These are phyloP conservation scores for Acrodontium crateriforme DNA, from an alignment of 2,329 filamentous ascomycete genomes.

Conservation along the genomic window DNA sequence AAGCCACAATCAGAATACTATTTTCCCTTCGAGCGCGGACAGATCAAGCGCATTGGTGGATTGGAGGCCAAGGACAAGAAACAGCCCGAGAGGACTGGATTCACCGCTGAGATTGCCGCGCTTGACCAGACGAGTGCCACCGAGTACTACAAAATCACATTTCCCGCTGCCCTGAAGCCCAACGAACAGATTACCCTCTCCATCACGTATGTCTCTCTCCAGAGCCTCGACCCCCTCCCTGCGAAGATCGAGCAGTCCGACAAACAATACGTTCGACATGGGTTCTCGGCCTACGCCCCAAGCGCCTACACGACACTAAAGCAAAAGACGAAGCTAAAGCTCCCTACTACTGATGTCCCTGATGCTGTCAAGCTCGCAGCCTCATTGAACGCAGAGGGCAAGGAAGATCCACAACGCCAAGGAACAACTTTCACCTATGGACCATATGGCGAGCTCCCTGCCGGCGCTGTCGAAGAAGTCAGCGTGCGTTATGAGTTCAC, in stretches of 20 bases:
- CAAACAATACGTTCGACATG: slow-evolving; percentile 73
- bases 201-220: slow-evolving; percentile 72
- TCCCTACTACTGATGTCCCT: slow-evolving; percentile 61
- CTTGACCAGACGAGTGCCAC: slow-evolving; percentile 32
- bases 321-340: slow-evolving; percentile 96
- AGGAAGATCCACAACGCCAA: slow-evolving; percentile 63
- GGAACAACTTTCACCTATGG: slow-evolving; percentile 82
- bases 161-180: slow-evolving; percentile 62
- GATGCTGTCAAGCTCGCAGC: slow-evolving; percentile 57
- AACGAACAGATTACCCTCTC: slow-evolving; percentile 71
- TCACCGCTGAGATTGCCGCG: slow-evolving; percentile 53
- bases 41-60: slow-evolving; percentile 66
- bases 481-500: slow-evolving; percentile 89
- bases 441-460: slow-evolving; percentile 70
- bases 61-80: slow-evolving; percentile 92
- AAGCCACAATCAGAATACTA: slow-evolving; percentile 81
- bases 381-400: slow-evolving; percentile 42
- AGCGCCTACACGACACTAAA: slow-evolving; percentile 77
- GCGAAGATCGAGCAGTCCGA: slow-evolving; percentile 71
- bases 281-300: slow-evolving; percentile 71
- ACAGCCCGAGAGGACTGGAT: slow-evolving; percentile 50
- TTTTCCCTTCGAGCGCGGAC: slow-evolving; percentile 64
- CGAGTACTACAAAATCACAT: slow-evolving; percentile 70
- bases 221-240: slow-evolving; percentile 67
- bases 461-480: slow-evolving; percentile 58